Base-by-base conservation (phyloP, 768 basidiomycete species). In the Termitomyces titanicus region DNA sequence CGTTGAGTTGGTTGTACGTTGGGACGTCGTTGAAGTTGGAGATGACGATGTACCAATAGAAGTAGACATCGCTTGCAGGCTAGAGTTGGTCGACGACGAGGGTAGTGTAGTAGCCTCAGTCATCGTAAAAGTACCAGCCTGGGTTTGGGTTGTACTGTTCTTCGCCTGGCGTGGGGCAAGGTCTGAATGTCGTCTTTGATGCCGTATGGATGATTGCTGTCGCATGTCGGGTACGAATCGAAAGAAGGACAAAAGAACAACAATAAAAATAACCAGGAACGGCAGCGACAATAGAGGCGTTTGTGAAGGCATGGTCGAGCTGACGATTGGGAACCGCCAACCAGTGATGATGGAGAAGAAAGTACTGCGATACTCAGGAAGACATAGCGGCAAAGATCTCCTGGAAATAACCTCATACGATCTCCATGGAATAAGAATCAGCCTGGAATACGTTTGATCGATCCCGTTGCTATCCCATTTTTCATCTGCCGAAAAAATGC, bases 171-270 rank as follows among this genome's bases (percentile, higher is more conserved):
- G 53, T 37, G 61, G 51, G 7, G 35, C 45, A 46, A 48, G 31
- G n/a, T 50, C 44, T 31, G 29, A 42, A 51, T 44, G 59, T 51
- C 56, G 59, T 45, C 45, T 39, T 25, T 52, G 56, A 39, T 34
- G 40, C 22, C 47, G 45, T 39, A 39, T 29, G 46, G 53, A 40
- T 5, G 53, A 18, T 49, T 45, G 27, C 40, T 38, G 49, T 20
- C 24, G 22, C 51, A 60, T 55, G 44, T 43, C 35, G 47, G 46
- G 47, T 29, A 37, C 39, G 11, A 40, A 61, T n/a, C 29, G 15
- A 22, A 34, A 25, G 33, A 45, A 48, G 5, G 35, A 10, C 25
- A 31, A 38, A 44, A 31, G 18, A 42, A 43, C n/a, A 31, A 49
- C 22, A 29, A 56, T 20, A 31, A 50, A 42, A 22, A 48, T 15